These are phyloP conservation scores for Beauveria medogensis DNA, from an alignment of 2,329 filamentous ascomycete species.

Conservation along the genomic window DNA sequence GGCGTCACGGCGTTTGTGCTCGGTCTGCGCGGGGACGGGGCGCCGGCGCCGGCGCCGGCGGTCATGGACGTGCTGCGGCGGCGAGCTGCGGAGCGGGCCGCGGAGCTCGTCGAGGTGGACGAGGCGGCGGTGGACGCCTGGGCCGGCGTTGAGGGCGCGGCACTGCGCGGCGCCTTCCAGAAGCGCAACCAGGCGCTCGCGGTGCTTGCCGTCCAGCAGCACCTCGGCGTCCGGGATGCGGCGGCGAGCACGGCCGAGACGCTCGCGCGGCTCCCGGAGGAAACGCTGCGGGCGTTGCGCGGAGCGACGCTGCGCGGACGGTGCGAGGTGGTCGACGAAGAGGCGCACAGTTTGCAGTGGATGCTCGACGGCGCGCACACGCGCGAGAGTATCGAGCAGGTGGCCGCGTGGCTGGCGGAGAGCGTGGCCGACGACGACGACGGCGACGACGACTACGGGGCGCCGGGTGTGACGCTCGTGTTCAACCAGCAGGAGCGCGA, in stretches of 20 bases:
- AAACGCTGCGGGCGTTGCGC: conserved; percentile 58
- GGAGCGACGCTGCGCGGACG: conserved; percentile 64
- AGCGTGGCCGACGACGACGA: conserved; percentile 23
- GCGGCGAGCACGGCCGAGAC: conserved; percentile 14
- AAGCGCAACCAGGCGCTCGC: conserved; percentile 53
- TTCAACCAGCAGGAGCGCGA: conserved; percentile 93
- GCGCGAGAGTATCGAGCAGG: conserved; percentile 68
- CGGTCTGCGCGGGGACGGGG: conserved; percentile 16
- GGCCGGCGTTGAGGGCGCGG: conserved; percentile 32
- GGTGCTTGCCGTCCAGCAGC: conserved; percentile 45
- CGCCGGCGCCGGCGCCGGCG: conserved; percentile 19
- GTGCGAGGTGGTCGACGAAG: conserved; percentile 57
- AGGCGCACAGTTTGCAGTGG: conserved; percentile 50
- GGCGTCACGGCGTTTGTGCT: conserved; percentile 35
- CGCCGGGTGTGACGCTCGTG: conserved; percentile 48
- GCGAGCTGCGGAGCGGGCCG: conserved; percentile 50
- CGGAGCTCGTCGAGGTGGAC: conserved; percentile 34
- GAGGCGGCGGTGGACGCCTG: conserved; percentile 31
- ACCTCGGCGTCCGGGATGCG: conserved; percentile 33
- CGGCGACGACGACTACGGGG: background rate
- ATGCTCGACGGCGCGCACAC: conserved; percentile 86
- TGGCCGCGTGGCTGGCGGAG: conserved; percentile 67
- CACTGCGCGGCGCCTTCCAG: conserved; percentile 44
- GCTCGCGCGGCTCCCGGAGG: conserved; percentile 19
- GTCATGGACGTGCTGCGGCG: conserved; percentile 46